Conservation (phyloP, 2,329 filamentous ascomycete species). For the Aulographum hederae region DNA sequence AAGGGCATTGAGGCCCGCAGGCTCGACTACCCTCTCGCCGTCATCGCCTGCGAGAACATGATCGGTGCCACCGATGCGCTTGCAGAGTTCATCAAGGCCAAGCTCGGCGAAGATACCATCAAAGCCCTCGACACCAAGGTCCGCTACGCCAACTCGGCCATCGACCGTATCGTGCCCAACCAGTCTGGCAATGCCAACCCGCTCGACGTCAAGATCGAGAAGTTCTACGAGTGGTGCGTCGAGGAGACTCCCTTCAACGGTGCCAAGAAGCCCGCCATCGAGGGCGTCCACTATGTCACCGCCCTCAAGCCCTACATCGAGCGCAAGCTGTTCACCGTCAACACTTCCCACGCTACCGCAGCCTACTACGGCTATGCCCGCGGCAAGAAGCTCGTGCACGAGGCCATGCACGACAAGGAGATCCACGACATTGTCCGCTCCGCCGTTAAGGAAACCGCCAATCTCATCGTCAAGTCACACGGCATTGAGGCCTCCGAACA, state of each 20-base stretch:
- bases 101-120: conserved; percentile 51
- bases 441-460: conserved; percentile 70
- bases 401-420: conserved; percentile 63
- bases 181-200: conserved; percentile 57
- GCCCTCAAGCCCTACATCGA: conserved; percentile 91
- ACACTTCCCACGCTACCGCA: conserved; percentile 90
- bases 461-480: conserved; percentile 75
- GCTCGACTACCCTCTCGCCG: conserved; percentile 49
- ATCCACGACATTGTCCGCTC: conserved; percentile 66
- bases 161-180: conserved; percentile 92
- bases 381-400: conserved; percentile 74
- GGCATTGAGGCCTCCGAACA: conserved; percentile 59
- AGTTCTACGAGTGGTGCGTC: conserved; percentile 98
- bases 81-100: conserved; percentile 42
- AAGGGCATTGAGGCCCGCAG: conserved; percentile 74
- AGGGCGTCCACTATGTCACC: conserved; percentile 85
- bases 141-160: conserved; percentile 90
- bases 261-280: conserved; percentile 50
- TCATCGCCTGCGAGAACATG: conserved; percentile 97
- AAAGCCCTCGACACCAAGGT: conserved; percentile 55
- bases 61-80: conserved; percentile 87
- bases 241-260: conserved; percentile 71
- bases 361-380: conserved; percentile 87
- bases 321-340: conserved; percentile 98
- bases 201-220: conserved; percentile 87